Percentiles rank a stretch among this genome's conserved stretches.
Conservation (phyloP, 495 filamentous ascomycete species). For the Lophium mytilinum region DNA sequence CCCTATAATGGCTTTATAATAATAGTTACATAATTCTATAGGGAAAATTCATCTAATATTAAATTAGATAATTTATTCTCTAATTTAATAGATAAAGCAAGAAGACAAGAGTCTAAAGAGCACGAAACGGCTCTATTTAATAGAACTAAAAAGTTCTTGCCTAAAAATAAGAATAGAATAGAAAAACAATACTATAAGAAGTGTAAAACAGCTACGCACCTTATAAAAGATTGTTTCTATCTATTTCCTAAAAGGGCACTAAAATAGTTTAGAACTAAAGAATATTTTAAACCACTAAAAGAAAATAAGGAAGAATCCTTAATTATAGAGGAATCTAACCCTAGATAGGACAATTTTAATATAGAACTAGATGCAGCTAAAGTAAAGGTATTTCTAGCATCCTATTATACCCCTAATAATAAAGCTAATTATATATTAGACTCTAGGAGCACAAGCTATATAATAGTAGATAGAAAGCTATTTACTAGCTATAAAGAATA, state of each 20-base stretch:
- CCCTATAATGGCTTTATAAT: neutral
- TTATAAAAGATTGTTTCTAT: neutral
- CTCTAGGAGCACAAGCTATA: neutral
- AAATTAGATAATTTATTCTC: slow-evolving; percentile 2
- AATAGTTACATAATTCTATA: neutral
- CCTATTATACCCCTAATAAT: neutral
- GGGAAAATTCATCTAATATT: neutral
- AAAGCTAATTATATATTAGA: neutral
- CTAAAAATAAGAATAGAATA: neutral
- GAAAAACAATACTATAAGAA: neutral
- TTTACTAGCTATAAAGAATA: neutral
- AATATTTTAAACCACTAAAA: too few relatives aligned
- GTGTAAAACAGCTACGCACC: neutral
- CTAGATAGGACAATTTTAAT: too few relatives aligned
- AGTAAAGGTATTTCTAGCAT: neutral
- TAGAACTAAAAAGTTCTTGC: neutral
- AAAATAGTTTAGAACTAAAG: neutral
- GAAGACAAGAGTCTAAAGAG: neutral
- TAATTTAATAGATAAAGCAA: slow-evolving; percentile 1
- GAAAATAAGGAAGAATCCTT: neutral
- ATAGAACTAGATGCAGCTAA: too few relatives aligned
- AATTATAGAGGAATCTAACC: too few relatives aligned
- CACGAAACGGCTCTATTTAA: neutral
- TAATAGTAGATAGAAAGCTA: neutral
- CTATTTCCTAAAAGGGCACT: neutral